Base-by-base conservation (phyloP, 352 stramenopile genomes). In the Phytophthora capsici region DNA sequence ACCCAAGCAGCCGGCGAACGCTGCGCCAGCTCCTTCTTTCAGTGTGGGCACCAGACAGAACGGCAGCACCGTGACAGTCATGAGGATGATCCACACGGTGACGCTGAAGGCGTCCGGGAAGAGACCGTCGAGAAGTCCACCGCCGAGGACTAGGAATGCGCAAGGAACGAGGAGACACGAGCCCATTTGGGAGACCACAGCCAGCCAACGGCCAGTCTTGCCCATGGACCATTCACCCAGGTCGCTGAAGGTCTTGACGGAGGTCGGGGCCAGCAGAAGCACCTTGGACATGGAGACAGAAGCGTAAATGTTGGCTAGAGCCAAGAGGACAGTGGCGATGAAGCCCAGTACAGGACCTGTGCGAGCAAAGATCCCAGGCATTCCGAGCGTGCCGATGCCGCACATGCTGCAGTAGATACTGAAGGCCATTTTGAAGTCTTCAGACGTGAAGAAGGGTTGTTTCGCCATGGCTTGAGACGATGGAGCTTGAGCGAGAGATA, bases 281-380 rank as follows among this genome's bases (percentile, higher is more conserved):
- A 82, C 71, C 57, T 86, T 87, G 57, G 71, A 86, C 63, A 72
- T 74, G 19, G 71, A 37, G 13, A 88, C 59, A 7, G 77, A 79
- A 1, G 79, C 73, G 63, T 88, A 88, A 23, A 87, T 72, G 53
- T 88, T 90, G 63, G 77, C 77, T 32, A 82, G 75, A 0, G 78
- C 79, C 79, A 90, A 88, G 64, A 90, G 85, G 3, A 77, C 54
- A 38, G 80, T 76, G 22, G 72, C 78, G 17, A 80, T 37, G 12
- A 69, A 69, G 6, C 72, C 82, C 20, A 85, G 60, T 6, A 59
- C 60, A 3, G 76, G 80, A 0, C 80, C 80, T 12, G 75, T 73
- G 13, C 82, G 74, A 20, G 79, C 60, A 40, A 84, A 88, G 47
- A 84, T 89, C 1, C 64, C 75, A 1, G 80, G 78, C 72, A 89